These are phyloP conservation scores for Pseudogymnoascus sp. DNA, from an alignment of 2,329 filamentous ascomycete species.

Conservation along the genomic window DNA sequence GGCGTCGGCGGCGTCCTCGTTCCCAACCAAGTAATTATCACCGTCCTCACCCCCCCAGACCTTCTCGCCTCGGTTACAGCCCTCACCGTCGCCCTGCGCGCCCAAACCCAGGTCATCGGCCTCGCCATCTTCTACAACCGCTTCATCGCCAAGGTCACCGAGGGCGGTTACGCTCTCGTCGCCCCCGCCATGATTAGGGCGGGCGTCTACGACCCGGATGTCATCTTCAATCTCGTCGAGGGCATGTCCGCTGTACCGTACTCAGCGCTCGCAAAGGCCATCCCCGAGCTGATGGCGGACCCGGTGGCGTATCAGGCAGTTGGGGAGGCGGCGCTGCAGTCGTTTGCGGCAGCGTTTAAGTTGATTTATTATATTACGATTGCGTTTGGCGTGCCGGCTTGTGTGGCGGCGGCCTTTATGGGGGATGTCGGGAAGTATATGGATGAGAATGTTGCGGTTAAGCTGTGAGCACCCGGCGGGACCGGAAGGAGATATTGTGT, in stretches of 20 bases:
- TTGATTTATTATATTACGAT: slow-evolving; percentile 47
- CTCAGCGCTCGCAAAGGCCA: background rate
- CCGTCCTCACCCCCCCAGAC: slow-evolving; percentile 60
- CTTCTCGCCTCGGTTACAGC: slow-evolving; percentile 60
- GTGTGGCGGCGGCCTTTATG: slow-evolving; percentile 43
- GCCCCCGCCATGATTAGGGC: background rate
- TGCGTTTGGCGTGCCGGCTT: slow-evolving; percentile 41
- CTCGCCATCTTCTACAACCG: slow-evolving; percentile 49
- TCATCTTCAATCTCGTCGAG: background rate
- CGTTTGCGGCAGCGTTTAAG: slow-evolving; percentile 34
- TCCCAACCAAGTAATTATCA: slow-evolving; percentile 56
- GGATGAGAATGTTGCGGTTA: slow-evolving; percentile 41
- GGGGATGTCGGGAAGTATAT: slow-evolving; percentile 42
- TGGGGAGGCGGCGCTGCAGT: background rate
- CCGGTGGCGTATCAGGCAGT: background rate
- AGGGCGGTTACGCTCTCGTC: slow-evolving; percentile 16
- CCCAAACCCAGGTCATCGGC: slow-evolving; percentile 56
- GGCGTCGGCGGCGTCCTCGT: slow-evolving; percentile 61
- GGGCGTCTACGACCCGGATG: background rate
- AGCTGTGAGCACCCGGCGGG: slow-evolving; percentile 25
- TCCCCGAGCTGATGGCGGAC: background rate
- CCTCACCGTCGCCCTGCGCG: slow-evolving; percentile 57
- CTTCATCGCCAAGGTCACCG: slow-evolving; percentile 31
- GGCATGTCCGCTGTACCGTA: background rate
- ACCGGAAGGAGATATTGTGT: background rate